Evolutionary conservation across 1,284 basidiomycete genomes (phyloP), one percentile per base, ranked within the genome.

Genomic region (Malassezia pachydermatis): DNA sequence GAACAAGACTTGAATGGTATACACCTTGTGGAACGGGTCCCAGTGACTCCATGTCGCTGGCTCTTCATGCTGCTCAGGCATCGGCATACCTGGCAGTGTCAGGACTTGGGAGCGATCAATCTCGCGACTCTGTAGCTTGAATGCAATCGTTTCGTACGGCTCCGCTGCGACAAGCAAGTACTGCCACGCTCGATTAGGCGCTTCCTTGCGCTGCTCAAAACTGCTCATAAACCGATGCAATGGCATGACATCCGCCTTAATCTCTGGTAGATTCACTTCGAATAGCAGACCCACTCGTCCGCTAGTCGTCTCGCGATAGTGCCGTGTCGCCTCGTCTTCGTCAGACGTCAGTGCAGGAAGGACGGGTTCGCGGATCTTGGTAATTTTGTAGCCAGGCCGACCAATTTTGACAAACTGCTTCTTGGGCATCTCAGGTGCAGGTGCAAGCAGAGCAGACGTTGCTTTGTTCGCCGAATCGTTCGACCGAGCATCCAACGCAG

Each of bases 101-200:
- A 61, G 49, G 6, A 56, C 52, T 8, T 65, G 54, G 36, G 57
- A 45, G 27, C 63, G 81, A 72, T 94, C 92, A 57, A 99, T 92
- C 74, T 96, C 92, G 45, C 86, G 81, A n/a, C 89, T 84, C 37
- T 92, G 94, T 59, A 98, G 87, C 24, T 92, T 87, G 77, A 98
- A 98, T 8, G 90, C 87, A 60, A 98, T 92, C 2, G 89, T 96
- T 75, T 98, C 92, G 72, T 98, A 99, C 5, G 94, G 92, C 67
- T 98, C 94, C 16, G 94, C 90, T 14, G 92, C 94, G 48, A 98
- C 89, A 53, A 98, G 87, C 60, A 96, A 79, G 73, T 98, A 98
- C 72, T 98, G 94, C 72, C 90, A 88, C 13, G 88, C 85, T 70
- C 90, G 83, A 76, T 96, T 94, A 2, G 89, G 88, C 17, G 84